Conservation (phyloP, 176 grass and related monocot species). For the Carex parvula region DNA sequence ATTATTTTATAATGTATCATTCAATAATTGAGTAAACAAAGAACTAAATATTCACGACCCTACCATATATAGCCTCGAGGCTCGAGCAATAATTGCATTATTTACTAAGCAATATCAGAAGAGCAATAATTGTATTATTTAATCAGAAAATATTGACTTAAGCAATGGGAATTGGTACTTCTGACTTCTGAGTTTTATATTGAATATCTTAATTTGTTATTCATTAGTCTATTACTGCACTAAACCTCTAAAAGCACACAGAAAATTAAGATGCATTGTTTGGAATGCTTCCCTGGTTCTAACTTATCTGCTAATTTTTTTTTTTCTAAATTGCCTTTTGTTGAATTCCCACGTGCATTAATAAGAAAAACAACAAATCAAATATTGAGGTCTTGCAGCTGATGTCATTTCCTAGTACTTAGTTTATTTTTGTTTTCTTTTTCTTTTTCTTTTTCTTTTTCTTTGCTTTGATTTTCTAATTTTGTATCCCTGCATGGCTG, state of each 20-base stretch:
- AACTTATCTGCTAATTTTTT: neutral
- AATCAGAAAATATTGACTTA: neutral
- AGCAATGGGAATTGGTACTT: neutral
- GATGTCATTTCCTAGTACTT: neutral
- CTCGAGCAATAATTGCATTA: slow-evolving; percentile 5
- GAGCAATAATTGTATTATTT: slow-evolving; percentile 12
- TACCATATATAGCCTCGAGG: neutral
- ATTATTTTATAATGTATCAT: neutral
- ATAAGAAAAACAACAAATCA: neutral
- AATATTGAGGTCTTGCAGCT: neutral
- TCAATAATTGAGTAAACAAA: neutral
- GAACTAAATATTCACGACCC: neutral
- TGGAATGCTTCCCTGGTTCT: neutral
- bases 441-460: too few species aligned
- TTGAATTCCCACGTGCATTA: neutral
- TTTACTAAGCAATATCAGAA: neutral
- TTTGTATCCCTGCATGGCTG: too few species aligned
- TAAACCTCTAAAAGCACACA: neutral
- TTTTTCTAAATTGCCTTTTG: neutral
- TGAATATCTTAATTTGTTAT: too few species aligned
- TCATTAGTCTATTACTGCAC: neutral
- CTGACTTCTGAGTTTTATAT: neutral
- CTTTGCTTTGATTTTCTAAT: too few species aligned
- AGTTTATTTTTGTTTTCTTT: too few species aligned
- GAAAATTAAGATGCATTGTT: neutral